Base-by-base conservation (phyloP, 1,284 basidiomycete genomes). In the Cutaneotrichosporon mucoides region DNA sequence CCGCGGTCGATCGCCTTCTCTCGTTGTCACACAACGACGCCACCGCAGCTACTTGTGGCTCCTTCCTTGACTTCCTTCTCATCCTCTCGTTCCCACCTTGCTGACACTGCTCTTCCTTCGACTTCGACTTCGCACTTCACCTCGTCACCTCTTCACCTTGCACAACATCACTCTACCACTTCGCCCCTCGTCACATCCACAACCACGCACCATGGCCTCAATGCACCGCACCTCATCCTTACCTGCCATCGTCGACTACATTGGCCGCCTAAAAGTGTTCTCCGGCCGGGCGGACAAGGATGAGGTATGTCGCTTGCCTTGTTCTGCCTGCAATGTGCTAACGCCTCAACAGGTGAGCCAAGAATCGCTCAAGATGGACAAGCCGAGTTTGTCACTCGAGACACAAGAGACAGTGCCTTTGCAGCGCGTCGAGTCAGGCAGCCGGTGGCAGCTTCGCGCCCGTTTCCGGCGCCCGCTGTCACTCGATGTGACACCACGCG, bases 261-360 rank as follows among this genome's bases (percentile, higher is more conserved):
- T 74, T 51, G 71, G 70, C 53, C 73, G 71, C 33, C 69, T 77
- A 11, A 76, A 78, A 78, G 76, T 75, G 50, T 74, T 77, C 55
- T 73, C 72, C n/a, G 72, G 76, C 41, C 59, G 61, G 50, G 73
- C 73, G 57, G 68, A 66, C 61, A 73, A 74, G 69, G 75, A 76
- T 67, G 76, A 78, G 73, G 76, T 76, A 55, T 64, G 73, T 65
- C 16, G 12, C 16, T 13, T 6, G 44, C 33, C 6, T 24, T 24
- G 24, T 24, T 24, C 24, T 24, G 24, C 24, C 24, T 24, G 24
- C 24, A 24, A 24, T 24, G 24, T 24, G 24, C 24, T 54, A n/a
- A 33, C 4, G 11, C 53, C 15, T 53, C 34, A 34, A 40, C 46
- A 65, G 61, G 63, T 65, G 54, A 65, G 63, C 60, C 63, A 56